These are phyloP conservation scores for Trichophyton equinum DNA, from an alignment of 2,329 filamentous ascomycete species.

Conservation along the genomic window DNA sequence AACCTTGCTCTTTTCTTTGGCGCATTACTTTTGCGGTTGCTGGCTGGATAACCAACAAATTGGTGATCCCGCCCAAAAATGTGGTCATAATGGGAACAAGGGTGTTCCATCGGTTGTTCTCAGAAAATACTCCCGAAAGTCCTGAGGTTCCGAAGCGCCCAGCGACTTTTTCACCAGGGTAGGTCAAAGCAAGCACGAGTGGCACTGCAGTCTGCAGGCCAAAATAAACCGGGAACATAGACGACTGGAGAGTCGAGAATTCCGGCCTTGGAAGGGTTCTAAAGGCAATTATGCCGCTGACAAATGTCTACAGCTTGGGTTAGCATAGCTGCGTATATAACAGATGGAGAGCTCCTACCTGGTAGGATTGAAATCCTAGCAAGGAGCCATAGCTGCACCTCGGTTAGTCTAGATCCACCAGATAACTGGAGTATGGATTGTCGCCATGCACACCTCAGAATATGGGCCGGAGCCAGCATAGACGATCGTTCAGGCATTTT, in stretches of 20 bases:
- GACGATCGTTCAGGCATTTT: constrained; percentile 7
- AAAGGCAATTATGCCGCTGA: constrained; percentile 61
- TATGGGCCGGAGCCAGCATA: constrained; percentile 13
- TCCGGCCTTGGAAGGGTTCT: constrained; percentile 62
- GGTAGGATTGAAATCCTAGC: constrained; percentile 75
- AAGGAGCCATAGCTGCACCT: constrained; percentile 65
- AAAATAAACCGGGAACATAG: constrained; percentile 75
- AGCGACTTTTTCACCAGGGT: constrained; percentile 47
- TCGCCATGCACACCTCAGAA: constrained; percentile 12
- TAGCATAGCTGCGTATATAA: neutral
- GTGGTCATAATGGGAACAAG: constrained; percentile 57
- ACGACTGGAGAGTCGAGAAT: constrained; percentile 68
- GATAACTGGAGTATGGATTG: neutral
- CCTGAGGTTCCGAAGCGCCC: constrained; percentile 30
- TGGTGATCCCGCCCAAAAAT: constrained; percentile 57
- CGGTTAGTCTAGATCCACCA: neutral
- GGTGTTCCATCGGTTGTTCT: constrained; percentile 50
- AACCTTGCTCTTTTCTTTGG: constrained; percentile 67
- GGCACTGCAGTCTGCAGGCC: constrained; percentile 66
- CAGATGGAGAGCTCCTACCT: constrained; percentile 41
- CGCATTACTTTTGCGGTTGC: constrained; percentile 62
- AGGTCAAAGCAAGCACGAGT: constrained; percentile 61
- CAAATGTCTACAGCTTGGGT: constrained; percentile 50
- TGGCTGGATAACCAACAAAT: constrained; percentile 60
- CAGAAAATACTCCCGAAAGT: constrained; percentile 45